Evolutionary conservation across 257 asterid genomes (phyloP), one percentile per base, ranked within the genome.

Genomic region (Plantago elongata): DNA sequence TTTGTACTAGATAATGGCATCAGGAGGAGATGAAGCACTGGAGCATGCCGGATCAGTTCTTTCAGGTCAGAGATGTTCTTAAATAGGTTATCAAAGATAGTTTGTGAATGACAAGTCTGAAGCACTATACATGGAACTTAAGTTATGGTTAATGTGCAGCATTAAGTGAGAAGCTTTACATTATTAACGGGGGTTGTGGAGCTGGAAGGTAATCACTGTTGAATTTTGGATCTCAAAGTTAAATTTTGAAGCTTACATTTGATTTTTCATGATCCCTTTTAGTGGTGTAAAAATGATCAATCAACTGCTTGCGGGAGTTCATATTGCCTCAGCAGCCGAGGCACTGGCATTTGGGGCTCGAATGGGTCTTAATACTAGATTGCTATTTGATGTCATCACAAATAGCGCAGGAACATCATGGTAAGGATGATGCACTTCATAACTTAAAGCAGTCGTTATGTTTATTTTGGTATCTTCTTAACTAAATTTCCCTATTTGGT

Each of bases 281-380:
- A 92, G 99, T 84, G 90, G 84, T 58, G 91, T 92, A 50, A 92
- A 92, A 84, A 92, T 92, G 99, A 81, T 92, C 77, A 92, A 92
- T 75, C 99, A 92, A 73, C 83, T 92, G 71, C 99, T 92, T 71
- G 99, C 99, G 75, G 99, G 99, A 74, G 97, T 92, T 74, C 99
- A 92, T 74, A 92, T 92, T 64, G 96, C 97, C 72, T 82, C 99
- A 68, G 87, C 97, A 52, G 99, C 99, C 16, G 99, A 92, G 84
- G 99, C 97, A 47, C 77, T 92, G 80, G 96, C 97, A 62, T 84
- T 84, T 63, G 94, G 89, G 59, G 97, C 99, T 67, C 93, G 91
- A 70, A 54, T 89, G 80, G 96, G 97, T 68, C 92, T 92, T 51
- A 77, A 81, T 64, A 84, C 97, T 9, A 81, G 87, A 74, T 69